phyloP scores from a whole-genome alignment of 495 filamentous ascomycete species.

The Pseudomonodictys pantanalensis region DNA sequence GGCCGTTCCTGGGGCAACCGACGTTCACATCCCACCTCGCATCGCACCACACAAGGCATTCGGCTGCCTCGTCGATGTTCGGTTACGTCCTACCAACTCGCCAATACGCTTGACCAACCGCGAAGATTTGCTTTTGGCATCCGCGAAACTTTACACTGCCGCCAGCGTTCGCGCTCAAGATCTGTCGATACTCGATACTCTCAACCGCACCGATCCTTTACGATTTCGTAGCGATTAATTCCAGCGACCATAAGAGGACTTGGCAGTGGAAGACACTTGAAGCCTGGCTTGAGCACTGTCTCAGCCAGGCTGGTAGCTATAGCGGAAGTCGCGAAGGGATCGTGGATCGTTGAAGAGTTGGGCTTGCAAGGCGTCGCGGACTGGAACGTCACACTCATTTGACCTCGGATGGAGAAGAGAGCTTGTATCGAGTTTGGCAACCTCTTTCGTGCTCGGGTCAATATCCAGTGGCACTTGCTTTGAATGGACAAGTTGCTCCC shows the following conservation, averaged over 20 bases:
- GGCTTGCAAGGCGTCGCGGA: not conserved
- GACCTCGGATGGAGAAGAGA: too few relatives aligned
- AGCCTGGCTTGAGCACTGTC: slow-evolving; percentile 11
- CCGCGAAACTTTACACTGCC: not conserved
- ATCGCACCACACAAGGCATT: slow-evolving; percentile 16
- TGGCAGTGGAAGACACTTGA: not conserved
- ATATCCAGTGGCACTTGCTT: too few relatives aligned
- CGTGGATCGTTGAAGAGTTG: not conserved
- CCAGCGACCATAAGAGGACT: not conserved
- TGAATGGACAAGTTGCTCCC: too few relatives aligned
- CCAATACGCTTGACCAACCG: not conserved
- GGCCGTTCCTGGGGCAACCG: slow-evolving; percentile 17
- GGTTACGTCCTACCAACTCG: not conserved
- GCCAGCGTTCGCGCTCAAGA: not conserved
- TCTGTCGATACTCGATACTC: not conserved
- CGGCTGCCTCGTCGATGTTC: slow-evolving; percentile 9
- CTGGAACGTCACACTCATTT: not conserved
- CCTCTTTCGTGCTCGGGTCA: too few relatives aligned
- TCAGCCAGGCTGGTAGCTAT: slow-evolving; percentile 1
- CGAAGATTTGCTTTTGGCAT: not conserved
- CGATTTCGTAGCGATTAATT: not conserved
- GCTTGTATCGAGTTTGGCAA: too few relatives aligned
- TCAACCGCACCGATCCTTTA: not conserved
- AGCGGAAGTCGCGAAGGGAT: not conserved
- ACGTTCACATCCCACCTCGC: slow-evolving; percentile 2